Conservation (phyloP, 1,284 basidiomycete genomes). For the Veloboletus limbatus region DNA sequence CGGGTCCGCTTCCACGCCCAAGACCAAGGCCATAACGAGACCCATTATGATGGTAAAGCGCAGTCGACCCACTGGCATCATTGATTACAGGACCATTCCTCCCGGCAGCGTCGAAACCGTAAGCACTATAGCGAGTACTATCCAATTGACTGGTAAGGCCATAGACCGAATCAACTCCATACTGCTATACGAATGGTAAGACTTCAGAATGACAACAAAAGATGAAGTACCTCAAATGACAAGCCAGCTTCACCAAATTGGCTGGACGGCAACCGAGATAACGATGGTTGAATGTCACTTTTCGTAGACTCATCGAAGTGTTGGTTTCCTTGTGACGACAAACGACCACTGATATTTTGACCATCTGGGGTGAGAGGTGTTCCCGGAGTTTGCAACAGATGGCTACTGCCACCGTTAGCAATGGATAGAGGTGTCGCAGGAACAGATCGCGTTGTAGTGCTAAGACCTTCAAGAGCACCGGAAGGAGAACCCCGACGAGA, state of each 20-base stretch:
- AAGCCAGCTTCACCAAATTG: conserved; percentile 59
- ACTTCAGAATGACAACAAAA: background rate
- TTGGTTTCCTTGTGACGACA: conserved; percentile 51
- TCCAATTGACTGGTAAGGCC: conserved; percentile 51
- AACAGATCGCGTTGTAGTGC: conserved; percentile 65
- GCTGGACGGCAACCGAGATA: conserved; percentile 61
- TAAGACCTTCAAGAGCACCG: conserved; percentile 55
- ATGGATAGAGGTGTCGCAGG: conserved; percentile 70
- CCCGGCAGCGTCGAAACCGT: conserved; percentile 57
- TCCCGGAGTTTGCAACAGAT: conserved; percentile 63
- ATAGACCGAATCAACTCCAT: conserved; percentile 60
- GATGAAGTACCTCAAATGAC: conserved; percentile 48
- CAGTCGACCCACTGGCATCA: conserved; percentile 69
- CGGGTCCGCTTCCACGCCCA: conserved; percentile 48
- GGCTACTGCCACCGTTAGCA: conserved; percentile 42
- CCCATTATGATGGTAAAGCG: conserved; percentile 76
- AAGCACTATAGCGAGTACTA: conserved; percentile 56
- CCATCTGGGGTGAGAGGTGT: conserved; percentile 65
- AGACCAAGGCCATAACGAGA: conserved; percentile 71
- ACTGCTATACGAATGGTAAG: conserved; percentile 41
- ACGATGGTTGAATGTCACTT: conserved; percentile 62
- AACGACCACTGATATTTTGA: conserved; percentile 56
- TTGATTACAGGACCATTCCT: conserved; percentile 42
- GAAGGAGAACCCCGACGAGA: conserved; percentile 75
- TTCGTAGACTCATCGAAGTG: conserved; percentile 49